phyloP scores from a whole-genome alignment of 192 early-diverging fungal genomes.

The Coemansia sp. region DNA sequence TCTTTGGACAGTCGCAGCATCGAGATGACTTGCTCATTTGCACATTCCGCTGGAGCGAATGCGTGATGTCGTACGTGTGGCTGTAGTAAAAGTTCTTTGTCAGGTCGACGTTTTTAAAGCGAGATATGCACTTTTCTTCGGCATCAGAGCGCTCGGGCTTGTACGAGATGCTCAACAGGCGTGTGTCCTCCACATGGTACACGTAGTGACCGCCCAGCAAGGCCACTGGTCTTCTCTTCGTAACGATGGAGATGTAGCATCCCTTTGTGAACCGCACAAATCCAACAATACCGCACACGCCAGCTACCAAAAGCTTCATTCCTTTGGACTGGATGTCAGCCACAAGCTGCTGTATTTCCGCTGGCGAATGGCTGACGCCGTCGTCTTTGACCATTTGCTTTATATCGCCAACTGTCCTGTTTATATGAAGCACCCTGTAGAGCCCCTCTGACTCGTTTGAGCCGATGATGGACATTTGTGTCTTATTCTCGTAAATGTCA shows the following conservation, averaged over 20 bases:
- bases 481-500: constrained; percentile 85
- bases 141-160: constrained; percentile 73
- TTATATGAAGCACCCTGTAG: constrained; percentile 86
- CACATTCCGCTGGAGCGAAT: constrained; percentile 82
- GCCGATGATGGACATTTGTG: constrained; percentile 82
- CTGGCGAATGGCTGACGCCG: constrained; percentile 67
- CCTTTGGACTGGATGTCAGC: constrained; percentile 77
- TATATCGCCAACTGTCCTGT: constrained; percentile 65
- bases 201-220: constrained; percentile 93
- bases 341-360: constrained; percentile 70
- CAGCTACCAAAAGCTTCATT: constrained; percentile 37
- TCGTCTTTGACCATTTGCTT: constrained; percentile 80
- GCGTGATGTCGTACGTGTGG: constrained; percentile 95
- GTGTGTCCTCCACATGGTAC: constrained; percentile 92
- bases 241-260: constrained; percentile 88
- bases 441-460: constrained; percentile 72
- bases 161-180: constrained; percentile 69
- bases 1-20: neutral
- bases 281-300: constrained; percentile 55
- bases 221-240: constrained; percentile 79
- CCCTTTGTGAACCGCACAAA: constrained; percentile 92
- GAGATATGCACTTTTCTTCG: constrained; percentile 73
- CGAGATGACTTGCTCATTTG: neutral
- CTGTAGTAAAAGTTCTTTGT: constrained; percentile 97
- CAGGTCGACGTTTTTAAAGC: constrained; percentile 91